A percentile compares a stretch with the other conserved stretches of the same genome.
phyloP scores from a whole-genome alignment of 805 yeast species.

The Candida sithepensis region DNA sequence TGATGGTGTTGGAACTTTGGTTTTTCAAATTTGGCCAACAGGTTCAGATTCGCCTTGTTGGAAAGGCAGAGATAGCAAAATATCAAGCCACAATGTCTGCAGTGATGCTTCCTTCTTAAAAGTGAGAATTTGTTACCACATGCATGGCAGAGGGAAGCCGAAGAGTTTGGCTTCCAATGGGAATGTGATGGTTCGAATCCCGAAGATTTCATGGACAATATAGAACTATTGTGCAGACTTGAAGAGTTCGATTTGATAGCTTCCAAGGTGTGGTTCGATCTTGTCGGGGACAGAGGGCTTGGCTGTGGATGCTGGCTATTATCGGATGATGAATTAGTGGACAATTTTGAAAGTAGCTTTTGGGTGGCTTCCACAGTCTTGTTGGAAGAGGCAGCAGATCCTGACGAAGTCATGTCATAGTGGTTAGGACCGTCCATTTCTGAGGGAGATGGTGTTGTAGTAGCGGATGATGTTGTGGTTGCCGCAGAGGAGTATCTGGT shows the following conservation, averaged over 20 bases:
- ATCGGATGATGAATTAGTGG: background rate
- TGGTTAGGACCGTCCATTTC: background rate
- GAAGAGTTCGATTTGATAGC: background rate
- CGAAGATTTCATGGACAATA: slow-evolving; percentile 1
- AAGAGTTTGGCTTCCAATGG: slow-evolving; percentile 49
- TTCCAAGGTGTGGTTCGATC: slow-evolving; percentile 4
- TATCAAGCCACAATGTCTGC: slow-evolving; percentile 49
- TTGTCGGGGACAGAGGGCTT: slow-evolving; percentile 2
- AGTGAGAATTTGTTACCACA: slow-evolving; percentile 27
- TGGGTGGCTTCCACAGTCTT: background rate
- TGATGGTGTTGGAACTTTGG: slow-evolving; percentile 9
- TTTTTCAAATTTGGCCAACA: slow-evolving; percentile 34
- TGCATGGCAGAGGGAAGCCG: slow-evolving; percentile 34
- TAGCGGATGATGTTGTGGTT: slow-evolving; percentile 2
- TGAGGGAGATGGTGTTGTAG: slow-evolving; percentile 8
- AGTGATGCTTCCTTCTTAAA: slow-evolving; percentile 42
- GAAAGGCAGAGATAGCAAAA: slow-evolving; percentile 36
- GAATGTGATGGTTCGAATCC: slow-evolving; percentile 44
- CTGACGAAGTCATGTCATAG: background rate
- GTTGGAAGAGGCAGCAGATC: background rate
- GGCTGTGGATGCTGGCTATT: too few species aligned
- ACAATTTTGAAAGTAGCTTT: background rate
- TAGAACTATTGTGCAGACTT: background rate
- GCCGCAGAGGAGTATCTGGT: background rate
- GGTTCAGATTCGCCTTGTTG: slow-evolving; percentile 29